These are phyloP conservation scores for Extremus antarcticus DNA, from an alignment of 495 filamentous ascomycete species.

Conservation along the genomic window DNA sequence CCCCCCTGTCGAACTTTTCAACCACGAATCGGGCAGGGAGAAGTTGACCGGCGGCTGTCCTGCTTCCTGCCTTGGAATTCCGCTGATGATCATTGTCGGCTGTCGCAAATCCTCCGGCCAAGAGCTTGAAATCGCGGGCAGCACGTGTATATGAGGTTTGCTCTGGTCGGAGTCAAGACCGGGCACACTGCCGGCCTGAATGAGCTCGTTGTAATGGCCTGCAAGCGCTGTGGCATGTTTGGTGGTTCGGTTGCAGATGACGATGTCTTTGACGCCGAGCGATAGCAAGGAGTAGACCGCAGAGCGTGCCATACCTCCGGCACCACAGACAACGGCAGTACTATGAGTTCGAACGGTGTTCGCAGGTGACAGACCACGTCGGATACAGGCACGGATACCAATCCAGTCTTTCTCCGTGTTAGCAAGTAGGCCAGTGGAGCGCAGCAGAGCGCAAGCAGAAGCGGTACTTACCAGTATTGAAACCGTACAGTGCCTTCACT, in stretches of 20 bases:
- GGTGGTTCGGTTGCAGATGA: conserved; percentile 62
- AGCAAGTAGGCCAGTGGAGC: not conserved
- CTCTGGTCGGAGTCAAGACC: not conserved
- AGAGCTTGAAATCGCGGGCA: conserved; percentile 45
- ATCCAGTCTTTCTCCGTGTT: conserved; percentile 54
- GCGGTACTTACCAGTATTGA: conserved; percentile 47
- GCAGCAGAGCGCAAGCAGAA: too few relatives aligned
- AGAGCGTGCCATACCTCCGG: conserved; percentile 72
- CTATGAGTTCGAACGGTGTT: conserved; percentile 64
- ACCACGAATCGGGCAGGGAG: conserved; percentile 63
- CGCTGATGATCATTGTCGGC: conserved; percentile 67
- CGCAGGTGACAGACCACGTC: conserved; percentile 64
- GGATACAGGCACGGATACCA: conserved; percentile 57
- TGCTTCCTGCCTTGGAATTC: conserved; percentile 59
- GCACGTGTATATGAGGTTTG: conserved; percentile 34
- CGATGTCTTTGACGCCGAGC: conserved; percentile 68
- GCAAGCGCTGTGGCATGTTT: conserved; percentile 55
- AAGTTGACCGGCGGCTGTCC: conserved; percentile 58
- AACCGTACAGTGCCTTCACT: conserved; percentile 61
- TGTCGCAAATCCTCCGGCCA: conserved; percentile 56
- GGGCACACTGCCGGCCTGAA: not conserved
- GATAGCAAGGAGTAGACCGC: conserved; percentile 67
- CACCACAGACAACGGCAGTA: conserved; percentile 63
- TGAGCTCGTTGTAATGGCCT: conserved; percentile 50
- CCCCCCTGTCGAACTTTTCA: conserved; percentile 65